Conservation (phyloP, 257 asterid species). For the Solanum rostratum region DNA sequence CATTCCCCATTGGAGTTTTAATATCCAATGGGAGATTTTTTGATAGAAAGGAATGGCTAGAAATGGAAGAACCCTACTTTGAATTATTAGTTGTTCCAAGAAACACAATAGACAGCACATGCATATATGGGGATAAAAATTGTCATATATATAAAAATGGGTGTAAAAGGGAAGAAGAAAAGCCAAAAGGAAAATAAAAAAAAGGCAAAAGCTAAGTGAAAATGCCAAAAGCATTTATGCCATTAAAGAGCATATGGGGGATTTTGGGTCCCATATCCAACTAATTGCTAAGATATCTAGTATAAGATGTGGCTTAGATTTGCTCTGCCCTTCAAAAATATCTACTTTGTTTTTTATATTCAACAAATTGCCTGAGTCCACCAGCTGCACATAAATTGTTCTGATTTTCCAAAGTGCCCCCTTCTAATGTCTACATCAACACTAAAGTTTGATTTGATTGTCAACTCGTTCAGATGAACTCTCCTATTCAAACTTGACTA, state of each 20-base stretch:
- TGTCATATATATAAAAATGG: not conserved
- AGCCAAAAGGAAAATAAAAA: conserved; percentile 8
- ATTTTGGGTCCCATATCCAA: conserved; percentile 22
- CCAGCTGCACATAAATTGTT: conserved; percentile 17
- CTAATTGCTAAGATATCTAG: conserved; percentile 5
- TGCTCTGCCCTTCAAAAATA: conserved; percentile 19
- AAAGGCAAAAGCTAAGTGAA: conserved; percentile 15
- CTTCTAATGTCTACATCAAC: conserved; percentile 9
- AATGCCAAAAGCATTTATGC: conserved; percentile 31
- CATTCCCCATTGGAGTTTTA: not conserved
- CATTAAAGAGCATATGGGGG: conserved; percentile 18
- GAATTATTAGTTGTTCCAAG: not conserved
- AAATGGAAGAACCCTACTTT: not conserved
- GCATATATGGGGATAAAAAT: not conserved
- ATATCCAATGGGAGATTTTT: not conserved
- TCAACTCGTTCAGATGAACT: not conserved
- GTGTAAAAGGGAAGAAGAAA: conserved; percentile 10
- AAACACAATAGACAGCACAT: not conserved
- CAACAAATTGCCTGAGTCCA: not conserved
- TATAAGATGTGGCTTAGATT: conserved; percentile 31
- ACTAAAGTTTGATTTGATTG: not conserved
- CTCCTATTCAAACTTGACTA: not conserved
- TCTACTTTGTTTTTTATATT: conserved; percentile 13
- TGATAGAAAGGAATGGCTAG: not conserved
- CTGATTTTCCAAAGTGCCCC: not conserved